Conservation (phyloP, 495 filamentous ascomycete genomes). For the Penicillium psychrofluorescens region DNA sequence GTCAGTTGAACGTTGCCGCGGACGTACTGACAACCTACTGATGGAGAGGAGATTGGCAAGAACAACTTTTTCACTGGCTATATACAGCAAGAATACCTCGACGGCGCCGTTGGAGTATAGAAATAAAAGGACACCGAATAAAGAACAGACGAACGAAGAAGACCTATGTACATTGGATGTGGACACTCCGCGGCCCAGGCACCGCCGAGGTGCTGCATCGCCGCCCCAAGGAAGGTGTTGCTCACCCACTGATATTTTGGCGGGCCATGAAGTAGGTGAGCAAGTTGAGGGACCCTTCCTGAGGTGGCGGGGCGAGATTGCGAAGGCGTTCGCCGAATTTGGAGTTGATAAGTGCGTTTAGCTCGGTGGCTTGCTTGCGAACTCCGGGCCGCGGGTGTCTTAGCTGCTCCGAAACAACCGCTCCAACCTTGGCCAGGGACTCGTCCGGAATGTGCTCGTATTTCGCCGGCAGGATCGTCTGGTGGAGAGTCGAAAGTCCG, state of each 20-base stretch:
- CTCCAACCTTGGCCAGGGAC: conserved; percentile 34
- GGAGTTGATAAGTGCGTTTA: conserved; percentile 68
- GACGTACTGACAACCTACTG: too few species aligned
- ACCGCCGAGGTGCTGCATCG: too few species aligned
- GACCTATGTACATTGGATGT: background rate
- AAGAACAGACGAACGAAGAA: background rate
- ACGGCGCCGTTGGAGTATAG: background rate
- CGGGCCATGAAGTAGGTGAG: conserved; percentile 81
- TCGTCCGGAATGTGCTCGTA: conserved; percentile 19
- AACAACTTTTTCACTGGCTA: too few species aligned
- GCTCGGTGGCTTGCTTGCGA: conserved; percentile 66
- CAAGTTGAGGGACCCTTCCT: conserved; percentile 63
- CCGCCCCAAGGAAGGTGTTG: too few species aligned
- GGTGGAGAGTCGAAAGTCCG: conserved; percentile 33
- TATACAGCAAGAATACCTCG: too few species aligned
- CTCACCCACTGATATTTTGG: conserved; percentile 10
- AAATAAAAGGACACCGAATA: background rate
- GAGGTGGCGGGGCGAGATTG: conserved; percentile 52
- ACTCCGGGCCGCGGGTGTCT: conserved; percentile 70
- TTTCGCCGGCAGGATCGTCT: conserved; percentile 9
- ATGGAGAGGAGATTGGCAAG: too few species aligned
- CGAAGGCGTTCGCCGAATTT: conserved; percentile 56
- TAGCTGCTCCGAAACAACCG: conserved; percentile 53
- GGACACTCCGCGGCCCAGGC: too few species aligned
- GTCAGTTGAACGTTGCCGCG: conserved; percentile 44